Evolutionary conservation across 371 early-diverging fungal species (phyloP).

Genomic region (Actinomortierella ambigua): DNA sequence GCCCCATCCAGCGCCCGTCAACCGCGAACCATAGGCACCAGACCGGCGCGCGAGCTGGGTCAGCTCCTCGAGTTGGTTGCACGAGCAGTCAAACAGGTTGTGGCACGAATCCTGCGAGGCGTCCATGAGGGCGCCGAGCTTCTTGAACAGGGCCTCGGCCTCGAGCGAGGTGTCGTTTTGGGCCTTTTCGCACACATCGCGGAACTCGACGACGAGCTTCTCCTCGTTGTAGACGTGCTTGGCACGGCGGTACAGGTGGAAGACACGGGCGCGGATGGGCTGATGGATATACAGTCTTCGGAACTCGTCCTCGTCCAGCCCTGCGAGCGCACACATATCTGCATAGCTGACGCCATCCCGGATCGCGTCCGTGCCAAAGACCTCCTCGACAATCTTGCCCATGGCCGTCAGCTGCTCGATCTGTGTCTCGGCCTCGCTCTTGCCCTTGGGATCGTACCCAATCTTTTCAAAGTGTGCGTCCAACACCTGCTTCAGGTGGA

Average conservation of each 20-base stretch:
- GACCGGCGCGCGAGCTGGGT: slow-evolving; percentile 67
- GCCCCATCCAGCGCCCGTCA: slow-evolving; percentile 98
- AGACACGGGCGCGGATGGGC: slow-evolving; percentile 72
- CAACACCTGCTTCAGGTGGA: slow-evolving; percentile 67
- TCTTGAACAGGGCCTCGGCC: slow-evolving; percentile 17
- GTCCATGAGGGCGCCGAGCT: slow-evolving; percentile 88
- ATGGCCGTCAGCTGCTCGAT: slow-evolving; percentile 55
- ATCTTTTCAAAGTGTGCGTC: slow-evolving; percentile 59
- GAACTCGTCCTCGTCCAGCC: slow-evolving; percentile 58
- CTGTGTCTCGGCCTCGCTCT: slow-evolving; percentile 48
- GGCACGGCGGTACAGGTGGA: slow-evolving; percentile 80
- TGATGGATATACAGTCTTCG: slow-evolving; percentile 66
- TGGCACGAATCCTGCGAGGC: slow-evolving; percentile 86
- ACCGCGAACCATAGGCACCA: slow-evolving; percentile 84
- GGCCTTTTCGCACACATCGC: slow-evolving; percentile 65
- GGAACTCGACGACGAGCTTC: slow-evolving; percentile 81
- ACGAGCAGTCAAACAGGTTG: slow-evolving; percentile 85
- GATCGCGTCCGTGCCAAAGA: slow-evolving; percentile 52
- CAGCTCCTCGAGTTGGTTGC: slow-evolving; percentile 87
- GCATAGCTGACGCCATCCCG: slow-evolving; percentile 63
- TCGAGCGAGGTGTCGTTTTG: slow-evolving; percentile 22
- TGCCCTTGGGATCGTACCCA: slow-evolving; percentile 21
- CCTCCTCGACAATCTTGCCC: slow-evolving; percentile 43
- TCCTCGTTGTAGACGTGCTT: slow-evolving; percentile 88
- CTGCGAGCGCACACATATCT: slow-evolving; percentile 68